A percentile compares a stretch with the other conserved stretches of the same genome.
These are phyloP conservation scores for Asterella californica DNA, from an alignment of 225 moss, liverwort and hornwort species.

Conservation along the genomic window DNA sequence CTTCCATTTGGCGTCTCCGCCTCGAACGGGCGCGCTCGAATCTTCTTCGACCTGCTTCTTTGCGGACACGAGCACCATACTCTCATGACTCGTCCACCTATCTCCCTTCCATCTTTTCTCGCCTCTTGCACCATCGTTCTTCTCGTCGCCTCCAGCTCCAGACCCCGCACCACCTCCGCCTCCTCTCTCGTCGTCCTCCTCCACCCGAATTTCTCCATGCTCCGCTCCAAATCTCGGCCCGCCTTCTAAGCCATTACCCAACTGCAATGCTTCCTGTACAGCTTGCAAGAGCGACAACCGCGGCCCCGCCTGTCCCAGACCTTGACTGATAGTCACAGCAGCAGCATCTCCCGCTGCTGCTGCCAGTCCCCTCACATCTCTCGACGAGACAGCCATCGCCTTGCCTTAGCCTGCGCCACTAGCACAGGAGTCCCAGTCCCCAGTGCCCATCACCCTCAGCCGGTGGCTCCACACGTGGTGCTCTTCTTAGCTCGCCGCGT, in stretches of 20 bases:
- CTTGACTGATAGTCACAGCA: not conserved
- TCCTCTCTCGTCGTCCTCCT: not conserved
- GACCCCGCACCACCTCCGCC: not conserved
- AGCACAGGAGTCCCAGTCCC: not conserved
- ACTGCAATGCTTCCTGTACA: not conserved
- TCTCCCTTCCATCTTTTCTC: conserved; percentile 44
- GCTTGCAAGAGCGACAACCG: not conserved
- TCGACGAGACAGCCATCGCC: not conserved
- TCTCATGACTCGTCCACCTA: conserved; percentile 43
- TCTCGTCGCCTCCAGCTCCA: conserved; percentile 16
- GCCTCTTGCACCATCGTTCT: conserved; percentile 22
- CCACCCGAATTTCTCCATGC: conserved; percentile 5
- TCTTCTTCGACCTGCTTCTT: conserved; percentile 47
- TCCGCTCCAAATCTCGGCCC: not conserved
- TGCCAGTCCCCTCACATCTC: not conserved
- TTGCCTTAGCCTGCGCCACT: not conserved
- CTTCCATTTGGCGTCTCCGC: conserved; percentile 45
- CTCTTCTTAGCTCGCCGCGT: not conserved
- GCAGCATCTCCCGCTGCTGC: not conserved
- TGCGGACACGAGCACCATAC: conserved; percentile 43
- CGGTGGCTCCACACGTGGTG: not conserved
- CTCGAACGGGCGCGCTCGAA: conserved; percentile 26
- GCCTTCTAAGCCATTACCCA: not conserved
- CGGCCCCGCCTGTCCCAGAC: not conserved
- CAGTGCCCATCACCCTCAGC: not conserved